A percentile compares a stretch with the other conserved stretches of the same genome.
phyloP scores from a whole-genome alignment of 1,284 basidiomycete genomes.

The Ganoderma leucocontextum region DNA sequence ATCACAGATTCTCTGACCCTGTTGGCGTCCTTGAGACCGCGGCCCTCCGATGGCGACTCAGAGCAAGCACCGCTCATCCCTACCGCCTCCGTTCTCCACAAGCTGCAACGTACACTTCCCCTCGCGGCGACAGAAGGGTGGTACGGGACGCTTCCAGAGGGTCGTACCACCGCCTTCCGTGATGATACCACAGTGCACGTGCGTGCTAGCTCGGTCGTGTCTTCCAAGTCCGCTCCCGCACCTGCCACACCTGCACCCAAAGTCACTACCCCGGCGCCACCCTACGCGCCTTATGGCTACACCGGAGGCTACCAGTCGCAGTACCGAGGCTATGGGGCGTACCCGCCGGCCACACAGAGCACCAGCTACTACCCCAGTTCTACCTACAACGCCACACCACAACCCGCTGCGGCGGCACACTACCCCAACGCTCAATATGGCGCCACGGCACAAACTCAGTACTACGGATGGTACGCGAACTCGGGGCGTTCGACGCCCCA shows the following conservation, averaged over 20 bases:
- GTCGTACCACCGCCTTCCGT: slow-evolving; percentile 64
- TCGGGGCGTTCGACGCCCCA: slow-evolving; percentile 62
- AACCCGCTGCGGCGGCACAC: slow-evolving; percentile 29
- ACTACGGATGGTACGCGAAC: slow-evolving; percentile 48
- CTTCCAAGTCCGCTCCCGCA: slow-evolving; percentile 42
- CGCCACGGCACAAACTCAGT: slow-evolving; percentile 39
- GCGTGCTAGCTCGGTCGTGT: slow-evolving; percentile 55
- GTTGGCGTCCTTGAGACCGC: slow-evolving; percentile 76
- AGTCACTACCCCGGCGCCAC: slow-evolving; percentile 27
- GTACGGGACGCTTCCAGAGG: slow-evolving; percentile 75
- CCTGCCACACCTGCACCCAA: slow-evolving; percentile 30
- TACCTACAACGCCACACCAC: slow-evolving; percentile 20
- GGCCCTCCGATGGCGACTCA: slow-evolving; percentile 52
- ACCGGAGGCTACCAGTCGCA: slow-evolving; percentile 35
- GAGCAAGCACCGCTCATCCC: slow-evolving; percentile 58
- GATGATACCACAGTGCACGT: slow-evolving; percentile 75
- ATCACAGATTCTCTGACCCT: slow-evolving; percentile 73
- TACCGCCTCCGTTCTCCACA: slow-evolving; percentile 65
- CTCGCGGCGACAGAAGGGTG: slow-evolving; percentile 67
- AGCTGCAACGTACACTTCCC: slow-evolving; percentile 74
- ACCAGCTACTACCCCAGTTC: slow-evolving; percentile 40
- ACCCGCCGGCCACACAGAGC: slow-evolving; percentile 36
- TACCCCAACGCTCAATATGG: slow-evolving; percentile 41
- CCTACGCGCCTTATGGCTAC: slow-evolving; percentile 40
- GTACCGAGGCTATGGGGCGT: slow-evolving; percentile 43